phyloP scores from a whole-genome alignment of 2,329 filamentous ascomycete genomes.

The Aspergillus luchuensis region DNA sequence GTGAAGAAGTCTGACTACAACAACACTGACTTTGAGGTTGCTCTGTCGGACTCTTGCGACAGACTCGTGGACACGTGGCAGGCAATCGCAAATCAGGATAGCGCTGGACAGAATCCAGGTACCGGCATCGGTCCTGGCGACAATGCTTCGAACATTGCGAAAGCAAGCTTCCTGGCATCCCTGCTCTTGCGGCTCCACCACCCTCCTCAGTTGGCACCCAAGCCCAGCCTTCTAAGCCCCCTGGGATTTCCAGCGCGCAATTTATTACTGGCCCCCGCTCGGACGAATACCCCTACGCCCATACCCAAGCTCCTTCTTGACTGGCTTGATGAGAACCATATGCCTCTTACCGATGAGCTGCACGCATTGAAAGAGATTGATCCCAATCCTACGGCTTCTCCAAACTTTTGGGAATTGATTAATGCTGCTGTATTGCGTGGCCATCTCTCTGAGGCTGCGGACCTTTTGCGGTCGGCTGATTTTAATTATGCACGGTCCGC shows the following conservation, averaged over 20 bases:
- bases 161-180: slow-evolving; percentile 76
- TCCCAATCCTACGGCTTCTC: slow-evolving; percentile 74
- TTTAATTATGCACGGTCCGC: slow-evolving; percentile 74
- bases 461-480: slow-evolving; percentile 71
- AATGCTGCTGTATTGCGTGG: slow-evolving; percentile 74
- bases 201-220: slow-evolving; percentile 49
- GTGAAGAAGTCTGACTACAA: slow-evolving; percentile 35
- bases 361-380: slow-evolving; percentile 63
- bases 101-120: slow-evolving; percentile 41
- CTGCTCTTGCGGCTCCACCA: slow-evolving; percentile 80
- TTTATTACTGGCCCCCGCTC: slow-evolving; percentile 31
- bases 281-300: slow-evolving; percentile 41
- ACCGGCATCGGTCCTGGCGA: slow-evolving; percentile 67
- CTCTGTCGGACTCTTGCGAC: slow-evolving; percentile 38
- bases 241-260: slow-evolving; percentile 31
- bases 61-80: slow-evolving; percentile 41
- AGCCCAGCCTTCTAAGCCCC: slow-evolving; percentile 26
- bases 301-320: slow-evolving; percentile 77
- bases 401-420: slow-evolving; percentile 83
- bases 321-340: slow-evolving; percentile 78
- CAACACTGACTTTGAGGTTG: slow-evolving; percentile 32
- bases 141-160: slow-evolving; percentile 65
- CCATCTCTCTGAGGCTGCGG: slow-evolving; percentile 66
- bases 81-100: slow-evolving; percentile 45
- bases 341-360: slow-evolving; percentile 68